Conservation (phyloP, 75 land plant genomes). For the Picea glauca region DNA sequence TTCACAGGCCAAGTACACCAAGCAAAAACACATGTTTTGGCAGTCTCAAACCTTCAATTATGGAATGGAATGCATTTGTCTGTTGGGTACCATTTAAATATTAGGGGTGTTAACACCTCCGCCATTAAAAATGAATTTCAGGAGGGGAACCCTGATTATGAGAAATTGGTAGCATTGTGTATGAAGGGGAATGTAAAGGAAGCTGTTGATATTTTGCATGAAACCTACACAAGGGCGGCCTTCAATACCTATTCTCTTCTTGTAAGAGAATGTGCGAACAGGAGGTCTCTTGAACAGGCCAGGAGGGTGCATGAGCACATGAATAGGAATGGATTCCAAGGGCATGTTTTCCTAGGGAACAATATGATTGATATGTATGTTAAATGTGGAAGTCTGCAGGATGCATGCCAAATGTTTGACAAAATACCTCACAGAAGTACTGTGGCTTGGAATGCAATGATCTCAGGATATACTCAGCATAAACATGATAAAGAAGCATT, state of each 20-base stretch:
- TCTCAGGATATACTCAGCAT: conserved; percentile 30
- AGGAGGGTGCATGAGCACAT: conserved; percentile 28
- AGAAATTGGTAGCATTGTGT: no score
- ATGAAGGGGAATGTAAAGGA: no score
- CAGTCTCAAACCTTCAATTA: no score
- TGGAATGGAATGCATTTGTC: no score
- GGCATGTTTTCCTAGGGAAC: conserved; percentile 30
- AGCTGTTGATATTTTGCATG: no score
- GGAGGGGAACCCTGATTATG: no score
- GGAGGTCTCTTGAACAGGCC: conserved; percentile 6
- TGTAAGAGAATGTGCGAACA: not conserved
- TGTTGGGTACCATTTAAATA: no score
- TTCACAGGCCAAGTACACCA: no score
- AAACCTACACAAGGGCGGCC: no score
- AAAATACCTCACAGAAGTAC: conserved; percentile 26
- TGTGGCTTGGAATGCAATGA: conserved; percentile 40
- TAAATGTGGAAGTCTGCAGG: conserved; percentile 22
- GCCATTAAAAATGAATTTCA: no score
- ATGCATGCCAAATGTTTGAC: conserved; percentile 31
- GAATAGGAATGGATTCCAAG: conserved; percentile 12
- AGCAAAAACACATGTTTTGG: no score
- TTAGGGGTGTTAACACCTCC: no score
- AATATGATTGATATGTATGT: conserved; percentile 43
- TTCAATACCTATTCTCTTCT: not conserved
- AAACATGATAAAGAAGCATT: conserved; percentile 27